Base-by-base conservation (phyloP, 2,329 filamentous ascomycete genomes). In the Grosmannia huntii region DNA sequence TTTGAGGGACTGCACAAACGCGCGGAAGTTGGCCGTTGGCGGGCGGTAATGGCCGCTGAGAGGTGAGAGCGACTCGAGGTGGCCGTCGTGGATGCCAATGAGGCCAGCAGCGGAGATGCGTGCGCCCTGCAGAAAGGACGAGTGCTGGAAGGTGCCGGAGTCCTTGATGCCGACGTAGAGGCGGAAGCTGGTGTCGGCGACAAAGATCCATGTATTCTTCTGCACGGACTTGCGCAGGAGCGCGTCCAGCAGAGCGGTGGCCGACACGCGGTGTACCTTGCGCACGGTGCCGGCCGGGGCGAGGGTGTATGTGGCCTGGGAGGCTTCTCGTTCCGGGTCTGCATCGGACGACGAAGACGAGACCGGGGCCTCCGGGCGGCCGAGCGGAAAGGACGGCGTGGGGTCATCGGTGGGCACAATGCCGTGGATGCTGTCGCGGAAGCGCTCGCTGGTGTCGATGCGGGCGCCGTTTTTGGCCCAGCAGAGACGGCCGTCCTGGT, bases 131-230 rank as follows among this genome's bases (percentile, higher is more conserved):
- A 96, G 76, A 66, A 96, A 96, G 0, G 89, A 94, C 14, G 86
- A 91, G 70, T 96, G 91, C 66, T 96, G 91, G 66, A 96, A 96
- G 5, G 87, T 84, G 12, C 91, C 91, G 4, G 84, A 86, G 68
- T 88, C 83, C 67, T 96, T 96, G 74, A 96, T 94, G 53, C 90
- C 90, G 38, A 96, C 83, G 68, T 95, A 96, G 0, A 96, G 76
- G 0, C 88, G 83, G 69, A 91, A 94, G 1, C 82, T 86, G 1
- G 89, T 92, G 70, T 96, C 90, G 27, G 87, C 86, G 9, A 91
- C 90, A 66, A 95, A 96, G 63, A 96, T 95, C 91, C 91, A 96
- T 5, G 88, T 94, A 66, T 92, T 91, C 62, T 90, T 90, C 69
- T 85, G 87, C 46, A 90, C 87, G 0, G 87, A 85, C 62, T 89